phyloP scores from a whole-genome alignment of 75 land plant genomes.

The Sequoia sempervirens region DNA sequence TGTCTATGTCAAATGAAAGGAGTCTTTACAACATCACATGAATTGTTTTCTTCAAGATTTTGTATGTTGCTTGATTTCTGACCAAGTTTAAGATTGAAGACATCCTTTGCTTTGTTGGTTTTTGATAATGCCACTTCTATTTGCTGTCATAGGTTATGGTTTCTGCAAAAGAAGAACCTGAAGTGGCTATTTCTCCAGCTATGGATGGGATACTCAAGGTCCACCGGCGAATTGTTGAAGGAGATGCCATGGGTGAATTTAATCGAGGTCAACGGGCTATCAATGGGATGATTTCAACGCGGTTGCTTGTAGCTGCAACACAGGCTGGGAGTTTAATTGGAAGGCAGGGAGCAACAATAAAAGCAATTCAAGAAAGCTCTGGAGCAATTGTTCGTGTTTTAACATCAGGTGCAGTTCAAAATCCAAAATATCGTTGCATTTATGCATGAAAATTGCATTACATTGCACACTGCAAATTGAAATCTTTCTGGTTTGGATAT shows the following conservation, averaged over 20 bases:
- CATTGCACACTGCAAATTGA: not conserved
- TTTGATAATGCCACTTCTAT: not conserved
- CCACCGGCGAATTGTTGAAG: slow-evolving; percentile 77
- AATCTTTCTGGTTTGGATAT: not conserved
- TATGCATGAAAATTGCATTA: not conserved
- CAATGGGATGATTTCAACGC: slow-evolving; percentile 31
- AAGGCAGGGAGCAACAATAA: slow-evolving; percentile 83
- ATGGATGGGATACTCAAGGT: slow-evolving; percentile 79
- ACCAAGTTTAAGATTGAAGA: not conserved
- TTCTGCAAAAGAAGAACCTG: slow-evolving; percentile 90
- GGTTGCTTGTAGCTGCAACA: slow-evolving; percentile 68
- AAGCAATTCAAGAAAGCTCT: slow-evolving; percentile 84
- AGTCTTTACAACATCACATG: not conserved
- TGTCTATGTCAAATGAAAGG: not conserved
- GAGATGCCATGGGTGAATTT: slow-evolving; percentile 35
- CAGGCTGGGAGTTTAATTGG: slow-evolving; percentile 95
- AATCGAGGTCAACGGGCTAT: slow-evolving; percentile 16
- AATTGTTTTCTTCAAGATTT: not conserved
- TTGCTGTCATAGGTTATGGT: slow-evolving; percentile 64
- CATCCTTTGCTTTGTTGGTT: not conserved
- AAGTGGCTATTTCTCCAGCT: slow-evolving; percentile 68
- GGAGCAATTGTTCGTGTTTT: slow-evolving; percentile 75
- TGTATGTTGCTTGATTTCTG: not conserved
- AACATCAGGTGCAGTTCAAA: slow-evolving; percentile 46
- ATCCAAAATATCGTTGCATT: not conserved